Conservation (phyloP, 2,329 filamentous ascomycete species). For the Cladosporium oxysporum region DNA sequence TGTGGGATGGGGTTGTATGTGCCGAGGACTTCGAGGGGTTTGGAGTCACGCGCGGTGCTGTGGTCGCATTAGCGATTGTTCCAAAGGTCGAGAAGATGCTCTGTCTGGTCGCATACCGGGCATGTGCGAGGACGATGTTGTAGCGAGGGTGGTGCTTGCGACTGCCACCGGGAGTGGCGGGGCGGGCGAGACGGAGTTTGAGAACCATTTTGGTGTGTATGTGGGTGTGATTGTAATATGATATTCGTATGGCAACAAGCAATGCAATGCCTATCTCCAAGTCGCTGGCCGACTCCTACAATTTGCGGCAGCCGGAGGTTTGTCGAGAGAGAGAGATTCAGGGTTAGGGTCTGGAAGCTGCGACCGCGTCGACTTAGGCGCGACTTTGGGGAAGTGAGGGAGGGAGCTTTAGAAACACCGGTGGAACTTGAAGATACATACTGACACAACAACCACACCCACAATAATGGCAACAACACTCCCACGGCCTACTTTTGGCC, state of each 20-base stretch:
- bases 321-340: background rate
- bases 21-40: slow-evolving; percentile 86
- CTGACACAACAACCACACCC: background rate
- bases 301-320: slow-evolving; percentile 15
- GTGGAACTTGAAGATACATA: background rate
- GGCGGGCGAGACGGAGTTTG: slow-evolving; percentile 89
- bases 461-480: slow-evolving; percentile 14
- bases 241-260: background rate
- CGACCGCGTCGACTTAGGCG: background rate
- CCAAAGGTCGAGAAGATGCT: background rate
- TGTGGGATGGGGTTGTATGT: slow-evolving; percentile 65
- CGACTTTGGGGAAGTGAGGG: slow-evolving; percentile 1
- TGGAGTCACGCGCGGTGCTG: slow-evolving; percentile 82
- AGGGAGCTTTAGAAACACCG: slow-evolving; percentile 1
- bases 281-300: background rate
- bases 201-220: slow-evolving; percentile 67
- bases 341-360: slow-evolving; percentile 1
- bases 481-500: background rate
- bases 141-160: slow-evolving; percentile 87
- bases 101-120: slow-evolving; percentile 61
- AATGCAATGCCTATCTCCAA: background rate
- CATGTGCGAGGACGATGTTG: slow-evolving; percentile 95
- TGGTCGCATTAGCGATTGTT: slow-evolving; percentile 4
- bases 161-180: slow-evolving; percentile 58
- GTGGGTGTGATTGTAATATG: background rate